A percentile compares a stretch with the other conserved stretches of the same genome.
Conservation (phyloP, 176 grass and related monocot genomes). For the Eragrostis nindensis region DNA sequence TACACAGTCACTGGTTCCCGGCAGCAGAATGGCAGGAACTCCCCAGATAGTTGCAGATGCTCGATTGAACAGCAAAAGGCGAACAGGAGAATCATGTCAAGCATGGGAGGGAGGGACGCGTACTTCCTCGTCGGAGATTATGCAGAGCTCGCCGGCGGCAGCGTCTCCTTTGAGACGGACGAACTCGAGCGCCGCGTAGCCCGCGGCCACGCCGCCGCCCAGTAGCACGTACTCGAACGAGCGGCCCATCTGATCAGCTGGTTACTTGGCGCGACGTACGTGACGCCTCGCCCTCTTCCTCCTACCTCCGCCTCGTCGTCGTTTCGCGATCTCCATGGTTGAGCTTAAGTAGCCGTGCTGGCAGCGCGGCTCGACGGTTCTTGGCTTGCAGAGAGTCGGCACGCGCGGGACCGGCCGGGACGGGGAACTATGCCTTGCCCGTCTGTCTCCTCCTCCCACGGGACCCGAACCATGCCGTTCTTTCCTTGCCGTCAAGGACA, state of each 20-base stretch:
- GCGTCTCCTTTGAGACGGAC: constrained; percentile 50
- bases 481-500: constrained; percentile 35
- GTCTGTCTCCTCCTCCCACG: not conserved
- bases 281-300: too few relatives aligned
- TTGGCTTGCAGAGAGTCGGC: constrained; percentile 45
- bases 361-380: constrained; percentile 33
- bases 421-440: constrained; percentile 37
- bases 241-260: constrained; percentile 59
- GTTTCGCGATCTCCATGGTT: constrained; percentile 1
- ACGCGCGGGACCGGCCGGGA: not conserved
- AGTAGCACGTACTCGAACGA: constrained; percentile 83
- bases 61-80: not conserved
- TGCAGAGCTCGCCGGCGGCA: constrained; percentile 71
- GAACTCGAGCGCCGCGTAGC: constrained; percentile 90
- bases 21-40: not conserved
- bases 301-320: too few relatives aligned
- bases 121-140: constrained; percentile 91
- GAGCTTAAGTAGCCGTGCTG: constrained; percentile 25
- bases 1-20: too few relatives aligned
- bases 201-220: constrained; percentile 90
- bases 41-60: not conserved
- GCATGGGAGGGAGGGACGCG: not conserved
- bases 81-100: not conserved
- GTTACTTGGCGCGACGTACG: not conserved
- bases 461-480: constrained; percentile 36